Evolutionary conservation across 192 early-diverging fungal species (phyloP), one percentile per base, ranked within the genome.

Genomic region (Dissophora globulifera): DNA sequence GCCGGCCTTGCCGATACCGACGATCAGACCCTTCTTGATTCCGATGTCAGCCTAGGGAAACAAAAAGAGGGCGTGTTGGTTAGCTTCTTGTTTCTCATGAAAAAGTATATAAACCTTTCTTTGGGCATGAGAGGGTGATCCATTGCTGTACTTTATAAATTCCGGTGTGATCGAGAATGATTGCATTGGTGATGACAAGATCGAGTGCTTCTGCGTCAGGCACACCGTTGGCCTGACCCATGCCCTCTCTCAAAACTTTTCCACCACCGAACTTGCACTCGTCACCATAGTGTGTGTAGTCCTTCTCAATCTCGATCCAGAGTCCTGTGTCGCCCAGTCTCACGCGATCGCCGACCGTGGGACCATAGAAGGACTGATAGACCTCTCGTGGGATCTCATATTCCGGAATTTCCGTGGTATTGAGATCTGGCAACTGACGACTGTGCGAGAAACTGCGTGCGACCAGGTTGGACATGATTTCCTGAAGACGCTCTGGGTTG

Each of bases 261-360:
- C 95, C 95, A 55, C 95, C 95, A 42, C 96, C 96, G 87, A 98
- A 98, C 68, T 96, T 95, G 69, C 90, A 91, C 78, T 99, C 97
- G 65, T 99, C 96, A 40, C 97, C 97, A 68, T 96, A 97, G 13
- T 87, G 79, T 0, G 97, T 96, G 31, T 78, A 93, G 67, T 99
- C 97, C 63, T 85, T 85, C 79, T 99, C 97, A 49, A 99, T 88
- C 53, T 94, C 89, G 15, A 93, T 81, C 85, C 88, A 93, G 55
- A 97, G 82, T 54, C 85, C 71, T 19, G 93, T 94, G 74, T 99
- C 95, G 17, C 88, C 96, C 45, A 99, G 79, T 32, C 94, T 86
- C 17, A 99, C 86, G 22, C 86, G 83, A 80, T 99, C 97, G 20
- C 96, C 96, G 16, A 85, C 88, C 0, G 97, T 99, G 12, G 97